Conservation (phyloP, 257 asterid species). For the Solanum piurae region DNA sequence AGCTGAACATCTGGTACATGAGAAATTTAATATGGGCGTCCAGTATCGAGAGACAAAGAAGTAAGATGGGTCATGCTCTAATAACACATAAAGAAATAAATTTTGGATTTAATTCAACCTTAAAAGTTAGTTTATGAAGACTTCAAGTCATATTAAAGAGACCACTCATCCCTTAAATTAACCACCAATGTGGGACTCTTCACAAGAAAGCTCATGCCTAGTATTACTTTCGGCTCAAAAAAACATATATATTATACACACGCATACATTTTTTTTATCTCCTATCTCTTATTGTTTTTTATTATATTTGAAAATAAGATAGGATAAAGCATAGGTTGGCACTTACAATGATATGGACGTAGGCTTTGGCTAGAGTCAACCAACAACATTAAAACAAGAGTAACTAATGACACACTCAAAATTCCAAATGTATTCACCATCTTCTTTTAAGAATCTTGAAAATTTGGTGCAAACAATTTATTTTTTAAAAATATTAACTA, state of each 20-base stretch:
- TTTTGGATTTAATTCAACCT: neutral
- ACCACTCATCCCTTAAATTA: neutral
- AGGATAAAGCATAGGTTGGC: neutral
- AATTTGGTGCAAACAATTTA: neutral
- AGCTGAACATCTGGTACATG: too few species aligned
- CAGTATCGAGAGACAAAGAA: neutral
- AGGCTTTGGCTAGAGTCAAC: conserved; percentile 31
- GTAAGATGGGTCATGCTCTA: neutral
- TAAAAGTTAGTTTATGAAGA: neutral
- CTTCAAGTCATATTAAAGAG: neutral
- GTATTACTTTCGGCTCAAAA: neutral
- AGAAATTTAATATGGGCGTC: neutral
- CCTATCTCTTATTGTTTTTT: neutral
- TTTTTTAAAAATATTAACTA: neutral
- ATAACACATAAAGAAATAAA: neutral
- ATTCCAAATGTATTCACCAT: neutral
- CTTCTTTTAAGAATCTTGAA: neutral
- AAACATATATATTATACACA: neutral
- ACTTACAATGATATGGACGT: conserved; percentile 53
- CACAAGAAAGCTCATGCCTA: neutral
- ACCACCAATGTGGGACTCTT: neutral
- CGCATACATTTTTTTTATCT: neutral
- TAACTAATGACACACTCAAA: conserved; percentile 16
- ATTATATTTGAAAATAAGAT: neutral
- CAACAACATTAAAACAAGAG: conserved; percentile 29